Evolutionary conservation across 2,329 filamentous ascomycete species (phyloP).

Genomic region (Penicillium psychrosexuale): DNA sequence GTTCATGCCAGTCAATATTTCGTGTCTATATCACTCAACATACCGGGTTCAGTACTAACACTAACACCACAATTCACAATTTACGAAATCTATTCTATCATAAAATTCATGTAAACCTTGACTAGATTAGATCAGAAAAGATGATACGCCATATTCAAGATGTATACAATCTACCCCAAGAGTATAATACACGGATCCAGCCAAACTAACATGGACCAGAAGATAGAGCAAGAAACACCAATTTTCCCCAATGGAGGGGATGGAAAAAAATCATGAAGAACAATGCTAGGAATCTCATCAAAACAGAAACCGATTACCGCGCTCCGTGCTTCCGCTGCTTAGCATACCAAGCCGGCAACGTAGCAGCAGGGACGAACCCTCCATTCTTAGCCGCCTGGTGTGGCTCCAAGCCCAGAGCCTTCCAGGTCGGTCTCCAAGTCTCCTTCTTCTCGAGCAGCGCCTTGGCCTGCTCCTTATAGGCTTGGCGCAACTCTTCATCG

Average conservation of each 20-base stretch:
- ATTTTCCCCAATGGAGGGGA: constrained; percentile 9
- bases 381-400: constrained; percentile 18
- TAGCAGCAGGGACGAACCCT: not conserved
- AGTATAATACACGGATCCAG: constrained; percentile 13
- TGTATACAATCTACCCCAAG: constrained; percentile 13
- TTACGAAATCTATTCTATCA: not conserved
- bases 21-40: constrained; percentile 11
- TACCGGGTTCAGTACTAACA: not conserved
- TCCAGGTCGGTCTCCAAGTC: constrained; percentile 57
- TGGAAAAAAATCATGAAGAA: constrained; percentile 12
- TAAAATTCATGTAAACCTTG: constrained; percentile 1
- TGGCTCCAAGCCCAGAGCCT: constrained; percentile 40
- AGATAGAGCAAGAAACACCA: constrained; percentile 18
- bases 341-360: constrained; percentile 4
- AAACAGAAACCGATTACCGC: constrained; percentile 6
- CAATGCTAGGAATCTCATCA: constrained; percentile 10
- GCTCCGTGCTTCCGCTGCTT: constrained; percentile 12
- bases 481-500: constrained; percentile 34
- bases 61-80: not conserved
- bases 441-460: constrained; percentile 59
- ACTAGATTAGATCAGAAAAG: constrained; percentile 9
- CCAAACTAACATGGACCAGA: constrained; percentile 9
- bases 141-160: constrained; percentile 7
- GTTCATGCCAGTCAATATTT: constrained; percentile 5
- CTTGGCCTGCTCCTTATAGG: constrained; percentile 60